Conservation (phyloP, 140 eudicot genomes). For the Erigeron philadelphicus region DNA sequence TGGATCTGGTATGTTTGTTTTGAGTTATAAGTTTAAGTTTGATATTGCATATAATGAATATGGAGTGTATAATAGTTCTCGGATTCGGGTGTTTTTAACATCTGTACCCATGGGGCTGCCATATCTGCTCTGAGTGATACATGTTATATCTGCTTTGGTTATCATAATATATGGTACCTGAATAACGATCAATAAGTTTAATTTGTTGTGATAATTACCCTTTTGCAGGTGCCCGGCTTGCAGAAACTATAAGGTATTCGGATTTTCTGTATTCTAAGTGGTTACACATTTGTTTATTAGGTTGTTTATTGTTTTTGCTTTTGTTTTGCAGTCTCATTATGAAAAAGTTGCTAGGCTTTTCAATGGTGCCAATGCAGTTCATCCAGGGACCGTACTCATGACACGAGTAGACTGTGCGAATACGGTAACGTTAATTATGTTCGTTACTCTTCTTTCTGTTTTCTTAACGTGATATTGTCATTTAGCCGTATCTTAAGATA, state of each 20-base stretch:
- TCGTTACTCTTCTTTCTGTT: background rate
- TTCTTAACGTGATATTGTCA: slow-evolving; percentile 13
- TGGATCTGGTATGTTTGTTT: background rate
- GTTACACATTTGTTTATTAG: background rate
- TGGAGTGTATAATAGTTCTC: background rate
- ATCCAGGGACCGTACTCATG: slow-evolving; percentile 82
- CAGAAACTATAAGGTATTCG: slow-evolving; percentile 82
- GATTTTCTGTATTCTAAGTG: background rate
- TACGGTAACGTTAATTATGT: slow-evolving; percentile 47
- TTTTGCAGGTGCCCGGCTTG: slow-evolving; percentile 94
- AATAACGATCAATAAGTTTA: slow-evolving; percentile 15
- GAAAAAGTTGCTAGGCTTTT: slow-evolving; percentile 86
- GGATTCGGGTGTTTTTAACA: background rate
- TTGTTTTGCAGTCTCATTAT: slow-evolving; percentile 70
- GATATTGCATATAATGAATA: background rate
- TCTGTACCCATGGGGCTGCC: background rate
- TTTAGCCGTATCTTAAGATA: slow-evolving; percentile 1
- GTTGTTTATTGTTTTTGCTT: slow-evolving; percentile 11
- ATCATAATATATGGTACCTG: background rate
- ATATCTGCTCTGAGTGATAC: slow-evolving; percentile 18
- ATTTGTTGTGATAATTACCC: slow-evolving; percentile 20
- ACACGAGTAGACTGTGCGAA: slow-evolving; percentile 82
- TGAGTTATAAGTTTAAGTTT: background rate
- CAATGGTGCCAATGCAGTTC: slow-evolving; percentile 74
- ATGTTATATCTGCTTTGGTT: slow-evolving; percentile 12